phyloP scores from a whole-genome alignment of 352 stramenopile genomes.

The Phytophthora brassicae region DNA sequence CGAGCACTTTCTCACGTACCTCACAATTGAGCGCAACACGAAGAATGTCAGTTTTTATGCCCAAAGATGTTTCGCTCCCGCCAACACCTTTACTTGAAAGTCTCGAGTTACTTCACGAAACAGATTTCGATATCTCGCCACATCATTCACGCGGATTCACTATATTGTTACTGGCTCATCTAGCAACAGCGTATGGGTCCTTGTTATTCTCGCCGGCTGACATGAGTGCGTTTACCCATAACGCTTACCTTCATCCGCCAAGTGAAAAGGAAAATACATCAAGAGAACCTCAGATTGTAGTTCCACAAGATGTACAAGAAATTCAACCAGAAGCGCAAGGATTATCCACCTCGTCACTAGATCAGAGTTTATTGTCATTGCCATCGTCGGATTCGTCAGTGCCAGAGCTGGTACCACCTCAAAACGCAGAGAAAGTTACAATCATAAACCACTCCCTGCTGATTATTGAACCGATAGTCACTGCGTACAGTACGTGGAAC shows the following conservation, averaged over 20 bases:
- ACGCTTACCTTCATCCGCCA: slow-evolving; percentile 26
- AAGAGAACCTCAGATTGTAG: not conserved
- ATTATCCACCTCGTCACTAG: not conserved
- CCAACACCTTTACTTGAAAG: slow-evolving; percentile 30
- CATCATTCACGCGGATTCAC: slow-evolving; percentile 43
- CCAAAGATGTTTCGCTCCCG: slow-evolving; percentile 7
- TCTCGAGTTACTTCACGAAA: slow-evolving; percentile 30
- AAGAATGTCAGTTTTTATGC: slow-evolving; percentile 12
- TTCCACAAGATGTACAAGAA: slow-evolving; percentile 6
- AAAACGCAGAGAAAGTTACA: not conserved
- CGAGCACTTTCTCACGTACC: slow-evolving; percentile 6
- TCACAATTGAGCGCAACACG: slow-evolving; percentile 7
- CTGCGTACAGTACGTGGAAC: slow-evolving; percentile 47
- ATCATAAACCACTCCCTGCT: slow-evolving; percentile 9
- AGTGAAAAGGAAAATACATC: not conserved
- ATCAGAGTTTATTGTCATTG: slow-evolving; percentile 1
- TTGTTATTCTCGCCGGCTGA: slow-evolving; percentile 67
- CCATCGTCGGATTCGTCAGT: not conserved
- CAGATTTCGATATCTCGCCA: slow-evolving; percentile 48
- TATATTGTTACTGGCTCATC: slow-evolving; percentile 44
- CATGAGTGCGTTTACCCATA: slow-evolving; percentile 61
- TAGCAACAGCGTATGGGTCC: slow-evolving; percentile 51
- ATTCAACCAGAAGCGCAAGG: not conserved
- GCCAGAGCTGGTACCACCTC: not conserved
- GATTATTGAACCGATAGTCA: slow-evolving; percentile 34